Evolutionary conservation across 768 basidiomycete genomes (phyloP), one percentile per base, ranked within the genome.

Genomic region (Psilocybe cyanescens): DNA sequence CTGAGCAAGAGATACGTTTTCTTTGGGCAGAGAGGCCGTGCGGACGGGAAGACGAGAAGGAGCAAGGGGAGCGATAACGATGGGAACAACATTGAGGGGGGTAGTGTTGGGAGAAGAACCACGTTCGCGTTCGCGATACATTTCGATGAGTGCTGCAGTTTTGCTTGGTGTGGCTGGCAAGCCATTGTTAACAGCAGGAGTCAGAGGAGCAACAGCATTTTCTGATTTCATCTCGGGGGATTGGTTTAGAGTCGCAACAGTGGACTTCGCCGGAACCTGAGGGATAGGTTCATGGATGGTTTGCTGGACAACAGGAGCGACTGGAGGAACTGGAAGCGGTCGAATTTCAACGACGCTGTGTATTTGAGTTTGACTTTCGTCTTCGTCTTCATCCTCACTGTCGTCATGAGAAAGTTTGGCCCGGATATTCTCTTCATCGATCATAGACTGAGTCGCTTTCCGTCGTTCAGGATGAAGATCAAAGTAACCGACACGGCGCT

Each of bases 101-200:
- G 74, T 53, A 16, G 65, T 58, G 9, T 67, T 65, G 14, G 75
- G 69, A 14, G 75, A 71, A 3, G 72, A 63, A 57, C 79, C 83
- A 67, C 82, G 85, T 78, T 86, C 90, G 28, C 76, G 77, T 75
- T 94, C 89, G 54, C 91, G 85, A 67, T 92, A 94, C 90, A 94
- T 90, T 72, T 93, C 91, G 66, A 94, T 94, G 54, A 94, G 79
- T 1, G 87, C 84, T 3, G 90, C 87, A 0, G 91, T 92, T 75
- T 87, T 90, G 76, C 86, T 87, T 16, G 77, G 74, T 12, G 76
- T 60, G 16, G 67, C 55, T 28, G 70, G 58, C 3, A 58, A 17
- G 24, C 57, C 64, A 8, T 51, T 70, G 37, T 67, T 58, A 16
- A 44, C 41, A 12, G 41, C 41, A 1, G 51, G 48, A 55, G 62